These are phyloP conservation scores for Dimocarpus longan DNA, from an alignment of 345 rosid species.

Conservation along the genomic window DNA sequence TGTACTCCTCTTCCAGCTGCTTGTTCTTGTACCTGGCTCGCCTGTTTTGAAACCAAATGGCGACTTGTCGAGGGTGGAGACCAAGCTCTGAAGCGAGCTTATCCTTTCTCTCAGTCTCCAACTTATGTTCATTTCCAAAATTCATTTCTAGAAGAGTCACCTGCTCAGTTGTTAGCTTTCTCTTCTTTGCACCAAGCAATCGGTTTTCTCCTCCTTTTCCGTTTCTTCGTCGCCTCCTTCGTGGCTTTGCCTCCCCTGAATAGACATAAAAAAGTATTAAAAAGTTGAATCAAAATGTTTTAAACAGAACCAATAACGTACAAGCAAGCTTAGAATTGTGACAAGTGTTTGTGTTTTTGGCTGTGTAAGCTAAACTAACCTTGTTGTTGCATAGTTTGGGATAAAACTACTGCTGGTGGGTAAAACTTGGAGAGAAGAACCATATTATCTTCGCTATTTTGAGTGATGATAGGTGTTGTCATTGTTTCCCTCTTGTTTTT, in stretches of 20 bases:
- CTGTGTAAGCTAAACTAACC: constrained; percentile 38
- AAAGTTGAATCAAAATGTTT: neutral
- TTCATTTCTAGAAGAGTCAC: constrained; percentile 60
- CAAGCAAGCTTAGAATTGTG: too few relatives aligned
- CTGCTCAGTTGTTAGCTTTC: constrained; percentile 74
- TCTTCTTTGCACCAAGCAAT: constrained; percentile 50
- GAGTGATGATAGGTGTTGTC: constrained; percentile 24
- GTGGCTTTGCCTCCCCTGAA: constrained; percentile 52
- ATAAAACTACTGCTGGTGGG: constrained; percentile 36
- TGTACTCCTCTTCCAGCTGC: constrained; percentile 83
- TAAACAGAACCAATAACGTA: neutral
- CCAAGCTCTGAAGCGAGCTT: constrained; percentile 78
- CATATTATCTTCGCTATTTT: constrained; percentile 48
- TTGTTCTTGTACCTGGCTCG: constrained; percentile 92
- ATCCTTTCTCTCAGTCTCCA: constrained; percentile 85
- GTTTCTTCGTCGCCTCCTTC: constrained; percentile 64
- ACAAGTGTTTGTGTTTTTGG: neutral
- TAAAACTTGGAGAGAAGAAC: constrained; percentile 61
- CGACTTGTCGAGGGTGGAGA: constrained; percentile 91
- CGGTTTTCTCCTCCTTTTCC: constrained; percentile 44
- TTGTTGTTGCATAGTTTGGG: constrained; percentile 53
- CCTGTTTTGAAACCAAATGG: constrained; percentile 97
- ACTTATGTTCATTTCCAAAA: constrained; percentile 75
- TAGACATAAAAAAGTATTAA: constrained; percentile 4
- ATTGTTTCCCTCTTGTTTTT: neutral